Percentiles rank a stretch among this genome's conserved stretches.
phyloP scores from a whole-genome alignment of 2,329 filamentous ascomycete species.

The Venturia nashicola region DNA sequence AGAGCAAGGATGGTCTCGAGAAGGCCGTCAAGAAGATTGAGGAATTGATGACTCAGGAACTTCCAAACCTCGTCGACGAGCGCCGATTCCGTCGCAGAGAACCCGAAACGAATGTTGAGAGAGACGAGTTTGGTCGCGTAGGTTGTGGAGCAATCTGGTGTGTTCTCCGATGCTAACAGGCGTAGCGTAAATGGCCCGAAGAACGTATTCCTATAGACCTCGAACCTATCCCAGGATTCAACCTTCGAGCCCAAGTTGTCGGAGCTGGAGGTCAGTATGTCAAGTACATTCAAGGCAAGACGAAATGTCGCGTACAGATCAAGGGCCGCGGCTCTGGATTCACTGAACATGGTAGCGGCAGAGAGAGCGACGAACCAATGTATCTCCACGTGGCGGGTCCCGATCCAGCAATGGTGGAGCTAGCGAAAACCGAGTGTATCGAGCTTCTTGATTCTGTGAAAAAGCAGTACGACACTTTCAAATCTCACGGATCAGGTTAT shows the following conservation, averaged over 20 bases:
- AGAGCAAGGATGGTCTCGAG: constrained; percentile 81
- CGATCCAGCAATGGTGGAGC: constrained; percentile 72
- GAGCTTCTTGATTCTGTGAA: constrained; percentile 79
- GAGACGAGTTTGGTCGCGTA: constrained; percentile 84
- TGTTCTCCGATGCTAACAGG: constrained; percentile 15
- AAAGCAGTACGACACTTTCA: constrained; percentile 81
- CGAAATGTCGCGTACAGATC: constrained; percentile 91
- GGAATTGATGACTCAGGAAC: constrained; percentile 89
- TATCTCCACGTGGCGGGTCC: constrained; percentile 91
- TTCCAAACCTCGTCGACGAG: constrained; percentile 91
- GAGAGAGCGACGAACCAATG: constrained; percentile 91
- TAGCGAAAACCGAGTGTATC: constrained; percentile 78
- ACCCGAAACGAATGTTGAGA: constrained; percentile 60
- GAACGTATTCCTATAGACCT: constrained; percentile 86
- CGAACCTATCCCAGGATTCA: constrained; percentile 88
- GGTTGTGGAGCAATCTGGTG: neutral
- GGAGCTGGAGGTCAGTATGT: constrained; percentile 91
- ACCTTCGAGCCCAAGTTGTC: constrained; percentile 89
- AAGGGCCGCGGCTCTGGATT: constrained; percentile 94
- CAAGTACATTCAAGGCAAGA: constrained; percentile 95
- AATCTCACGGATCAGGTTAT: constrained; percentile 48
- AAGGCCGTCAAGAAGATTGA: constrained; percentile 79
- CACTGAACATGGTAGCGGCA: constrained; percentile 75
- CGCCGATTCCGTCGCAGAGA: constrained; percentile 79
- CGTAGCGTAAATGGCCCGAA: constrained; percentile 94